A percentile compares a stretch with the other conserved stretches of the same genome.
Conservation (phyloP, 2,329 filamentous ascomycete species). For the Teratosphaeria zuluensis region DNA sequence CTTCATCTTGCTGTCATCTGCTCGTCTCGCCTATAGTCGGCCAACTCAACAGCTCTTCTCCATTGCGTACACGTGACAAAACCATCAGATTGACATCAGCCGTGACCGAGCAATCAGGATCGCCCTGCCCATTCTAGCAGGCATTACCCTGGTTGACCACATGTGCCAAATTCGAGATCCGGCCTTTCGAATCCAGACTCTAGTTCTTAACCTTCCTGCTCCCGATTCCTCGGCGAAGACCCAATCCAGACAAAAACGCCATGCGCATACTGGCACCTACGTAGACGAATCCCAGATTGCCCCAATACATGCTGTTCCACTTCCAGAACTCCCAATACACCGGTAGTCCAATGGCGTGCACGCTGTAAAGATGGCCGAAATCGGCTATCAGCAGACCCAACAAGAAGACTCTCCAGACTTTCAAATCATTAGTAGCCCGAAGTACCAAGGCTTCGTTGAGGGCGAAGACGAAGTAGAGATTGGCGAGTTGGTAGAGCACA, state of each 20-base stretch:
- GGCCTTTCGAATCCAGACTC: not conserved
- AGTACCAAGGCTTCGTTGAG: constrained; percentile 69
- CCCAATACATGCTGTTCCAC: constrained; percentile 29
- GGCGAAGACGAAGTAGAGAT: constrained; percentile 67
- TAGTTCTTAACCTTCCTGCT: not conserved
- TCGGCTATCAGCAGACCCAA: constrained; percentile 64
- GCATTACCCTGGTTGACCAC: not conserved
- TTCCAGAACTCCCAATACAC: constrained; percentile 34
- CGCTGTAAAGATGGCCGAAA: constrained; percentile 62
- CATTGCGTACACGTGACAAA: not conserved
- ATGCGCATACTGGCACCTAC: constrained; percentile 24
- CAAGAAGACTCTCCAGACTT: constrained; percentile 61
- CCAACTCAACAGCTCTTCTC: not conserved
- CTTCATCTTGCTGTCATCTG: not conserved
- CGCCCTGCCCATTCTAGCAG: not conserved
- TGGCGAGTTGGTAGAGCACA: constrained; percentile 64
- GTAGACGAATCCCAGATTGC: constrained; percentile 28
- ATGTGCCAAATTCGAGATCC: not conserved
- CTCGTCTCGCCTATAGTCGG: not conserved
- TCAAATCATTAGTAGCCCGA: constrained; percentile 55
- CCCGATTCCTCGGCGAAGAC: constrained; percentile 7
- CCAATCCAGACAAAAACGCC: constrained; percentile 25
- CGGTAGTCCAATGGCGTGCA: constrained; percentile 47
- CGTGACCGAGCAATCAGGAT: not conserved
- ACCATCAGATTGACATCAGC: not conserved